Evolutionary conservation across 2,329 filamentous ascomycete species (phyloP).

Genomic region (Botrytis medusae): DNA sequence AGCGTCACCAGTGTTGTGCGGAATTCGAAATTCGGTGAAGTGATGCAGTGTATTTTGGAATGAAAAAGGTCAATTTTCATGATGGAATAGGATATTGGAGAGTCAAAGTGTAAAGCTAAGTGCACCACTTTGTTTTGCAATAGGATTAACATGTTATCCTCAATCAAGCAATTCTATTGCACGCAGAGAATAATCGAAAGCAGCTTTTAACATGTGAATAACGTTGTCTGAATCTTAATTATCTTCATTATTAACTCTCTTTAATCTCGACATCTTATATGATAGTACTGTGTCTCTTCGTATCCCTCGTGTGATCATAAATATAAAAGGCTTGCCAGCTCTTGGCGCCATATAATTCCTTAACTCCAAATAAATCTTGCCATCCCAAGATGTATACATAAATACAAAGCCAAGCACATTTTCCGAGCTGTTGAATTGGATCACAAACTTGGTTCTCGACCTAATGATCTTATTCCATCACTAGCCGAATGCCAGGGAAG

Average conservation of each 20-base stretch:
- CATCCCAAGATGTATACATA: conserved; percentile 2
- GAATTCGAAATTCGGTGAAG: not conserved
- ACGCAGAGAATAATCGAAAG: not conserved
- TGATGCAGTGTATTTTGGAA: not conserved
- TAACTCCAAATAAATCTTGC: not conserved
- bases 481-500: too few species aligned
- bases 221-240: not conserved
- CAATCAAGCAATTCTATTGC: not conserved
- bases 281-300: not conserved
- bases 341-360: conserved; percentile 31
- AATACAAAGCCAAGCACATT: not conserved
- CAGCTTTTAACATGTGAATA: not conserved
- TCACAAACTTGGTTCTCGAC: not conserved
- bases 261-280: not conserved
- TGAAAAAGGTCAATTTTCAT: not conserved
- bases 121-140: not conserved
- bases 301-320: not conserved
- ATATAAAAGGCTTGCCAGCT: conserved; percentile 33
- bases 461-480: not conserved
- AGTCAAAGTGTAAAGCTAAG: not conserved
- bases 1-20: not conserved
- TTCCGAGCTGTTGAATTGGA: not conserved
- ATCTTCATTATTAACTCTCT: not conserved
- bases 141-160: not conserved
- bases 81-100: not conserved